Conservation (phyloP, 345 rosid genomes). For the Linum tenue region DNA sequence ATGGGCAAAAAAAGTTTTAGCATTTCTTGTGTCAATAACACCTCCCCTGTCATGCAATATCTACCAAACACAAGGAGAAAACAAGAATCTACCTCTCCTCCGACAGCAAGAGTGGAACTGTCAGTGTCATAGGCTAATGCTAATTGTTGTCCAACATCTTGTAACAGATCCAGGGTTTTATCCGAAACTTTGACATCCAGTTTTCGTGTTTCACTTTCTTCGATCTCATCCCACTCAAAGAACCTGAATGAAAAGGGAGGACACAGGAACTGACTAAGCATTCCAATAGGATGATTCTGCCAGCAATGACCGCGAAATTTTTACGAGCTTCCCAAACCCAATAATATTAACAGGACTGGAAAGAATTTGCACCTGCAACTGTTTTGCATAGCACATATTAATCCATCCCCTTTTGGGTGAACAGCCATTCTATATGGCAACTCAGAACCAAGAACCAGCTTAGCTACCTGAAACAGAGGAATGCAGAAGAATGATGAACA, state of each 20-base stretch:
- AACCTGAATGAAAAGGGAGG: conserved; percentile 31
- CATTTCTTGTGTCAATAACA: neutral
- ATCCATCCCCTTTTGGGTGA: conserved; percentile 68
- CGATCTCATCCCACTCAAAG: conserved; percentile 55
- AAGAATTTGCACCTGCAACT: conserved; percentile 47
- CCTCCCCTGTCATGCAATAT: conserved; percentile 1
- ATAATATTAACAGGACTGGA: neutral
- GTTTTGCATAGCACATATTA: conserved; percentile 61
- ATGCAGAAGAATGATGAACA: neutral
- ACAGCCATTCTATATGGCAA: conserved; percentile 81
- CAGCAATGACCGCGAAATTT: neutral
- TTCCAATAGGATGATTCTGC: neutral
- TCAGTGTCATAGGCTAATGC: conserved; percentile 60
- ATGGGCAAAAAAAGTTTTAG: neutral
- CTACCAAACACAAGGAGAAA: neutral
- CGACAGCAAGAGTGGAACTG: conserved; percentile 61
- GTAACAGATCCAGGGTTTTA: conserved; percentile 42
- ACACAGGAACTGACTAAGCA: neutral
- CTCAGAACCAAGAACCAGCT: conserved; percentile 44
- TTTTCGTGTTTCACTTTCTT: conserved; percentile 30
- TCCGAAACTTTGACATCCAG: conserved; percentile 41
- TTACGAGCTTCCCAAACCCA: neutral
- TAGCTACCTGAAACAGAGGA: conserved; percentile 37
- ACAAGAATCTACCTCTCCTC: conserved; percentile 59
- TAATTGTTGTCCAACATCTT: conserved; percentile 63